Conservation (phyloP, 352 stramenopile species). For the Globisporangium canariense region DNA sequence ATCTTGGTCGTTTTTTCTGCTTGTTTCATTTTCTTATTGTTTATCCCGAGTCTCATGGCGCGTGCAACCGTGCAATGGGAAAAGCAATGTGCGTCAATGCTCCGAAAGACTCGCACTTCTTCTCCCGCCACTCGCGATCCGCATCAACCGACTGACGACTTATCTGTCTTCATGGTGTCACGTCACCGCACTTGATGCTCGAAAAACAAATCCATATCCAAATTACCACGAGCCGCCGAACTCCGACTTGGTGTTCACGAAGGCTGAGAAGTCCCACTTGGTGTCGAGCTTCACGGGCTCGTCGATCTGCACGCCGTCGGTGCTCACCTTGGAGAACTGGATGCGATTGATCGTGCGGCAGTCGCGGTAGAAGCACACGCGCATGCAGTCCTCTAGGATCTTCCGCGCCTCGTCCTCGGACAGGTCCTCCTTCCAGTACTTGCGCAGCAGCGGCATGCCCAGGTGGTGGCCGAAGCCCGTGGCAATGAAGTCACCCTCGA, state of each 20-base stretch:
- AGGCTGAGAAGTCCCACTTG: slow-evolving; percentile 90
- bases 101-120: neutral
- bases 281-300: slow-evolving; percentile 96
- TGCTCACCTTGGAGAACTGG: slow-evolving; percentile 95
- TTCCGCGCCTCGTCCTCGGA: slow-evolving; percentile 91
- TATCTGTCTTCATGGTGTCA: neutral
- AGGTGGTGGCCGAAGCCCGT: slow-evolving; percentile 98
- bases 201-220: slow-evolving; percentile 5
- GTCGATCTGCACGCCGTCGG: slow-evolving; percentile 84
- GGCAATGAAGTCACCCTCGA: slow-evolving; percentile 95
- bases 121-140: neutral
- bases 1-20: slow-evolving; percentile 8
- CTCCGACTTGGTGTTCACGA: slow-evolving; percentile 87
- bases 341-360: slow-evolving; percentile 98
- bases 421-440: slow-evolving; percentile 93
- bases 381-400: slow-evolving; percentile 97
- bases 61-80: neutral
- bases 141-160: neutral
- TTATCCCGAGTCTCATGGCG: neutral
- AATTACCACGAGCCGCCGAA: slow-evolving; percentile 88
- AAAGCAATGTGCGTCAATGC: neutral
- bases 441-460: slow-evolving; percentile 95
- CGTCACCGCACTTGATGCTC: neutral
- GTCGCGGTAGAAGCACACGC: slow-evolving; percentile 98
- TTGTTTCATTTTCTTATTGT: slow-evolving; percentile 7